Evolutionary conservation across 805 yeast species (phyloP).

Genomic region (Zygosaccharomyces lentus): DNA sequence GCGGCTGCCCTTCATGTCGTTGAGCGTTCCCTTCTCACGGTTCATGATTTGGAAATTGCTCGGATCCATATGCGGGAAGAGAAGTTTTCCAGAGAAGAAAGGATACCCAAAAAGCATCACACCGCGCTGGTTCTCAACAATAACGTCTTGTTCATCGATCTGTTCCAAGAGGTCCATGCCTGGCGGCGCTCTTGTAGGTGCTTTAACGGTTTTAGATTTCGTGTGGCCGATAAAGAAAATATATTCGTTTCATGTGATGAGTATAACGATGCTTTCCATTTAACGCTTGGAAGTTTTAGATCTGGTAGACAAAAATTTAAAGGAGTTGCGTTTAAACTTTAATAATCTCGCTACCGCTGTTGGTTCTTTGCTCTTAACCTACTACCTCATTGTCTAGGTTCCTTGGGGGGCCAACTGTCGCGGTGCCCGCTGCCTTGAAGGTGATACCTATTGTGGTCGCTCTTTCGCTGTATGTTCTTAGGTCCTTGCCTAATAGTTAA

Average conservation of each 20-base stretch:
- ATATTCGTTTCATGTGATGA: neutral
- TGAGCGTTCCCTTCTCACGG: constrained; percentile 13
- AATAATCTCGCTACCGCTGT: too few relatives aligned
- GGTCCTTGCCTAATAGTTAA: too few relatives aligned
- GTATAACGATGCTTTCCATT: too few relatives aligned
- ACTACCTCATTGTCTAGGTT: too few relatives aligned
- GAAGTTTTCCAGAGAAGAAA: constrained; percentile 42
- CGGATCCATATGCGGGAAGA: constrained; percentile 49
- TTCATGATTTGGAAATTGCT: constrained; percentile 30
- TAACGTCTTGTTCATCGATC: constrained; percentile 33
- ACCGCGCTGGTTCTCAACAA: constrained; percentile 56
- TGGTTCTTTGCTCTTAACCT: too few relatives aligned
- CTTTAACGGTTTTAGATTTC: neutral
- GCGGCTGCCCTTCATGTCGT: constrained; percentile 13
- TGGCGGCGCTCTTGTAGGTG: neutral
- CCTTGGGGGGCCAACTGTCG: too few relatives aligned
- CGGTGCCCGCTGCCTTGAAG: too few relatives aligned
- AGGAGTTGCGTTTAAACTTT: too few relatives aligned
- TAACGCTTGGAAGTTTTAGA: too few relatives aligned
- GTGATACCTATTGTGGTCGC: too few relatives aligned
- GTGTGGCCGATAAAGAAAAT: neutral
- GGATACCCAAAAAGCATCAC: constrained; percentile 49
- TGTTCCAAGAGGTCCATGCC: neutral
- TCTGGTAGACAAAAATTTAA: too few relatives aligned
- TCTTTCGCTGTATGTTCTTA: too few relatives aligned